Conservation (phyloP, 2,329 filamentous ascomycete species). For the Fusarium sp. region DNA sequence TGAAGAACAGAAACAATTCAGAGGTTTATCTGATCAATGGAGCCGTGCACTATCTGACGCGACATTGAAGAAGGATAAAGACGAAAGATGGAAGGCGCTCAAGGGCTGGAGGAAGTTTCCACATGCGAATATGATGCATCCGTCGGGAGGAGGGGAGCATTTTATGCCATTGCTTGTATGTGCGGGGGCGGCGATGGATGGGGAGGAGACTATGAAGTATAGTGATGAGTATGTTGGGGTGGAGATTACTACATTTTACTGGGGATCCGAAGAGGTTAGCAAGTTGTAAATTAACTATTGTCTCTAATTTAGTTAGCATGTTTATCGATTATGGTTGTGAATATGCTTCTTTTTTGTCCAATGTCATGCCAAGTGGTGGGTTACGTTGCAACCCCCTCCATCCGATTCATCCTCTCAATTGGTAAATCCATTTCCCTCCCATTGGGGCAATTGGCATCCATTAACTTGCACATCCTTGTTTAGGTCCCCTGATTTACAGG, state of each 20-base stretch:
- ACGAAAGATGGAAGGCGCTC: constrained; percentile 55
- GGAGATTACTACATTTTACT: constrained; percentile 67
- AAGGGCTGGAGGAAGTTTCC: constrained; percentile 61
- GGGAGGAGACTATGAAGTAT: constrained; percentile 57
- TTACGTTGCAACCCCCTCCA: not conserved
- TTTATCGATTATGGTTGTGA: constrained; percentile 1
- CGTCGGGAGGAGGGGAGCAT: constrained; percentile 64
- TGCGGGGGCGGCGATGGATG: constrained; percentile 61
- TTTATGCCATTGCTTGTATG: constrained; percentile 69
- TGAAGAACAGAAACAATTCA: constrained; percentile 41
- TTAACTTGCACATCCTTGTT: not conserved
- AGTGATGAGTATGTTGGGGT: constrained; percentile 61
- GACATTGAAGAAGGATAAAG: constrained; percentile 47
- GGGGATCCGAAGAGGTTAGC: constrained; percentile 52
- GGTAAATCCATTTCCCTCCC: constrained; percentile 6
- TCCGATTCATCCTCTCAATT: not conserved
- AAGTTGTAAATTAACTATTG: not conserved
- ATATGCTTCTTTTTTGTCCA: constrained; percentile 24
- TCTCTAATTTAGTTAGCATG: not conserved
- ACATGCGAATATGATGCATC: constrained; percentile 64
- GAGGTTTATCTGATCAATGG: constrained; percentile 53
- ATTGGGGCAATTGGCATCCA: constrained; percentile 7
- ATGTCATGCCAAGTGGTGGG: not conserved
- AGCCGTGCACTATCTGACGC: constrained; percentile 58
- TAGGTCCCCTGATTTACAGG: constrained; percentile 29